Base-by-base conservation (phyloP, 352 stramenopile genomes). In the Phytopythium litorale region DNA sequence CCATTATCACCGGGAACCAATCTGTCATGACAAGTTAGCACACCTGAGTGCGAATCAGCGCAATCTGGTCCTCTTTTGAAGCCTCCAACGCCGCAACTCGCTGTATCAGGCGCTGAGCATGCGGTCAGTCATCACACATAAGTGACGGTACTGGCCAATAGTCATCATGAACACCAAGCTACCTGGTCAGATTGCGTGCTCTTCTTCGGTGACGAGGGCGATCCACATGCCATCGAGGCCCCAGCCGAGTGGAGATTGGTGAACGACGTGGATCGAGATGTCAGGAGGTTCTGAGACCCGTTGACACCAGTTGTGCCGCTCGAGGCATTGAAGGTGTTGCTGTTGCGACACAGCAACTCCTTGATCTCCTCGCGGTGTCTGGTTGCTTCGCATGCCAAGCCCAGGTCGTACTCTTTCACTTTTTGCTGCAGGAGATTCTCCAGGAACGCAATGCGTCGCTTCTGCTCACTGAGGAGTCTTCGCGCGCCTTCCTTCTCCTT, bases 401-500 rank as follows among this genome's bases (percentile, higher is more conserved):
- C 75, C 5, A 81, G 77, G 58, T 90, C 77, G 59, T 82, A 87
- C 49, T 91, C 81, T n/a, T 65, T 73, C 6, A 70, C 63, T 50
- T 84, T 91, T 35, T 90, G 81, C 19, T 66, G 58, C 15, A 93
- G 63, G 40, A 35, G 66, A 25, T 72, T 75, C 62, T 91, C 80
- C 18, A 93, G 60, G 5, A 64, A 56, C 1, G 62, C 42, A 58
- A 89, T 86, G 16, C 65, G 72, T 19, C 73, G 69, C 12, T 79
- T 81, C 60, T 89, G 72, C 18, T 91, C 79, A 32, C 72, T 80
- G 33, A 88, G 78, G 0, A 71, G 49, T 54, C 76, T 76, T 21
- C 81, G 63, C 3, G 78, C 67, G 60, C 82, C 78, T 56, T 92
- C 81, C 52, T 89, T 92, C 7, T 91, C 84, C 61, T 86, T 84